Base-by-base conservation (phyloP, 768 basidiomycete genomes). In the Amanita polypyramis region DNA sequence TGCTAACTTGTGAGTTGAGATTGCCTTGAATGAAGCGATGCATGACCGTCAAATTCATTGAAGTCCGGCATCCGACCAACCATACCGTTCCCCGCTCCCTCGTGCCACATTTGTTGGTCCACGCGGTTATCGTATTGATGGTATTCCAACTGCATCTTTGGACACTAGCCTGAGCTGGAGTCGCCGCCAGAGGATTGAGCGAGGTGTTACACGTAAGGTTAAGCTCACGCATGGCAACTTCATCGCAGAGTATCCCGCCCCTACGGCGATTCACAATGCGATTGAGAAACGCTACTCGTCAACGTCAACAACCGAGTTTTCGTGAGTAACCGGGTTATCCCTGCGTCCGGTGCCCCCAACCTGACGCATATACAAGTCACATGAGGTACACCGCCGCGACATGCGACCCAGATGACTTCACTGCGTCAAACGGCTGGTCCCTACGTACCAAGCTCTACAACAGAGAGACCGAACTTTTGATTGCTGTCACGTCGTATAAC, bases 301-400 rank as follows among this genome's bases (percentile, higher is more conserved):
- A 50, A 77, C 75, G 43, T 86, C 72, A 52, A 81, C 84, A 9
- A 93, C 81, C 1, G 94, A 97, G 64, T 98, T 98, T 66, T 84
- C 91, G 87, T 92, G 56, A 64, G 86, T 70, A 11, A 42, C 37
- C 46, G 19, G 20, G 10, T 25, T 30, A 15, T 25, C 43, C 32
- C 49, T 29, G 27, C 25, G 14, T 33, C 25, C 25, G 7, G 25
- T 5, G 45, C n/a, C 25, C 53, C 29, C 23, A 25, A 32, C 33
- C 20, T 23, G 29, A 32, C 44, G 42, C 34, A 21, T 11, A 5
- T 27, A 7, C 5, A 50, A 84, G 82, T 30, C 90, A 96, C 64
- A 92, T 96, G 88, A 77, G 93, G 36, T 96, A 95, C 67, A 93
- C 83, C 33, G 92, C 92, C n/a, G 91, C 89, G 14, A 93, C 89